phyloP scores from a whole-genome alignment of 768 basidiomycete genomes.

The Vararia minispora region DNA sequence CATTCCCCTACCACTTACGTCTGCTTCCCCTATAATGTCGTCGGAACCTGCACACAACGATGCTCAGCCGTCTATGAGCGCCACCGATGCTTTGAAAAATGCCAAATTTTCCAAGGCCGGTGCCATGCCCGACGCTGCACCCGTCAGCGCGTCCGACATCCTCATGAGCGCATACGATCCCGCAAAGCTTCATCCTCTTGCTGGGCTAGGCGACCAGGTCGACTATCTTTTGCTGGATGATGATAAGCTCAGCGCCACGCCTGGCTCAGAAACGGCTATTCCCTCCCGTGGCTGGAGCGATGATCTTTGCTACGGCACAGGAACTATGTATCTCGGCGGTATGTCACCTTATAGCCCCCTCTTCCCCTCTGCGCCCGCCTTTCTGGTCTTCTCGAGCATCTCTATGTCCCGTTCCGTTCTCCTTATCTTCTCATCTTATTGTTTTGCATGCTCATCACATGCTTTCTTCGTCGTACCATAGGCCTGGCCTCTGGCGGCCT shows the following conservation, averaged over 20 bases:
- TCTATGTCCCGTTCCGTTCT: slow-evolving; percentile 20
- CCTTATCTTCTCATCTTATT: slow-evolving; percentile 44
- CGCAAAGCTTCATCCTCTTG: slow-evolving; percentile 86
- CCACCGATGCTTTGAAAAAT: slow-evolving; percentile 12
- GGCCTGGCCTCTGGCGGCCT: slow-evolving; percentile 90
- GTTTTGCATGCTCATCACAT: slow-evolving; percentile 70
- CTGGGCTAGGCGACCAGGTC: slow-evolving; percentile 83
- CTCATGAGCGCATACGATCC: slow-evolving; percentile 86
- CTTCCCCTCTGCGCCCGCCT: slow-evolving; percentile 12
- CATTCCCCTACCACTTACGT: not conserved
- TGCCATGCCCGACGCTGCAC: slow-evolving; percentile 34
- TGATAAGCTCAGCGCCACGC: slow-evolving; percentile 85
- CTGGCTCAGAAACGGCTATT: slow-evolving; percentile 83
- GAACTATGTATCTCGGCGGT: slow-evolving; percentile 98
- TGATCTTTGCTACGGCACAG: slow-evolving; percentile 98
- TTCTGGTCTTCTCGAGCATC: slow-evolving; percentile 46
- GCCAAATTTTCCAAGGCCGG: slow-evolving; percentile 20
- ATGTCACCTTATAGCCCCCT: slow-evolving; percentile 30
- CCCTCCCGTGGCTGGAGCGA: slow-evolving; percentile 98
- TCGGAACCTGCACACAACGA: slow-evolving; percentile 2
- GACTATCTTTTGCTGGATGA: slow-evolving; percentile 96
- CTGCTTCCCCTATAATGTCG: slow-evolving; percentile 8
- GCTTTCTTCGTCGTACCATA: slow-evolving; percentile 51
- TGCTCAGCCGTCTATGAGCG: slow-evolving; percentile 1
- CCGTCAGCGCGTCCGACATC: slow-evolving; percentile 78